Base-by-base conservation (phyloP, 2,329 filamentous ascomycete species). In the Colletotrichum limetticola region DNA sequence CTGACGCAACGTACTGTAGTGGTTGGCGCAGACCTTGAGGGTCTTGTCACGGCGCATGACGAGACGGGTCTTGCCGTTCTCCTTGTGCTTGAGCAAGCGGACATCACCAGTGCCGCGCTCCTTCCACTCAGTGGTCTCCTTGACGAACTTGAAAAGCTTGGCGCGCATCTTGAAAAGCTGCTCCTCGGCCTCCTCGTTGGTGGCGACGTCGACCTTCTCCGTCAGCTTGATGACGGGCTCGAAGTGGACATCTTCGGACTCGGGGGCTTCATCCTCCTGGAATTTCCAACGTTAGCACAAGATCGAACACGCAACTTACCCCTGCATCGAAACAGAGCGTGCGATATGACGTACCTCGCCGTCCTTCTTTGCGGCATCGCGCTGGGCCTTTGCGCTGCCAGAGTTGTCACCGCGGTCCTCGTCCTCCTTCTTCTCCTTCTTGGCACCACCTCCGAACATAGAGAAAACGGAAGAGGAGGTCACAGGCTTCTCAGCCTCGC, bases 31-130 rank as follows among this genome's bases (percentile, higher is more conserved):
- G 86, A 99, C 97, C 91, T 99, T 99, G 87, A 98, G 92, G 74
- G 97, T 99, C 94, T 98, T 98, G 89, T 99, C 97, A 83, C 97
- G 91, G 84, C 97, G 94, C 97, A 99, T 99, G 79, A 99, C 97
- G 80, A 99, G 89, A 79, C 97, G 92, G 72, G 95, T 98, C 93
- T 98, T 98, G 86, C 93, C 92, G 84, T 98, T 98, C 89, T 98
- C 95, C 91, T 95, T 97, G 90, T 99, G 97, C 92, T 98, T 98
- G 82, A 99, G 89, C 85, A 99, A 90, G 81, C 96, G 92, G 76
- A 98, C 95, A 80, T 98, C 96, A 79, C 97, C 97, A 76, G 97
- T 98, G 77, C 97, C 97, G 82, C 97, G 93, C 91, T 99, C 97
- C 90, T 98, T 99, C 97, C 97, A 99, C 88, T 98, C 97, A 84